Base-by-base conservation (phyloP, 2,329 filamentous ascomycete genomes). In the Colletotrichum melonis region DNA sequence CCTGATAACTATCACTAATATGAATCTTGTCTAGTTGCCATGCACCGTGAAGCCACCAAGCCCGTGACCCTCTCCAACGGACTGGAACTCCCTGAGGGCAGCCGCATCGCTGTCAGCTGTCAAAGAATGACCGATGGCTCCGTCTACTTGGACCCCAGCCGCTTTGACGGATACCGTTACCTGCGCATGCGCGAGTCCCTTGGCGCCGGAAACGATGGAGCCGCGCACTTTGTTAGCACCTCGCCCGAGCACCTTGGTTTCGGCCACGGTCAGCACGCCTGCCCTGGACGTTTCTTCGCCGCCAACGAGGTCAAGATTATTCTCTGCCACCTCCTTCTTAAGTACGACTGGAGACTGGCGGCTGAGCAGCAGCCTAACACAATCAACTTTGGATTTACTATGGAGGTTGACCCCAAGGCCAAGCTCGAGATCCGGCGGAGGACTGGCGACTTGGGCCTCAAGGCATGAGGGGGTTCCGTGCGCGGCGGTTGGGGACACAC, bases 241-340 rank as follows among this genome's bases (percentile, higher is more conserved):
- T 77, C 73, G 4, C 71, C 77, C 2, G 77, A 82, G 11, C 76
- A 75, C 9, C 62, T 81, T 11, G 76, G 74, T 11, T 85, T 84
- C 64, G 83, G 83, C 2, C 78, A 84, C 67, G 83, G 83, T 6
- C 76, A 76, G 26, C 81, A 83, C 68, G 80, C 83, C 1, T 84
- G 83, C 69, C 83, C 83, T 0, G 83, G 83, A 0, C 75, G 83
- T 5, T 84, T 83, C 75, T 84, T 83, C 76, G 82, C 82, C 1
- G 78, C 77, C 19, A 80, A 81, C 68, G 79, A 83, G 75, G 78
- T 84, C 26, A 84, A 84, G 77, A 75, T 83, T 24, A 49, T 79
- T n/a, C 65, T 83, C 26, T 76, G 78, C 68, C 77, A 80, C 59
- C 32, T 83, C 2, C 56, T 83, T 46, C 72, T 78, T 67, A 79